Percentiles rank a stretch among this genome's conserved stretches.
phyloP scores from a whole-genome alignment of 345 rosid species.

The Geranium brycei region DNA sequence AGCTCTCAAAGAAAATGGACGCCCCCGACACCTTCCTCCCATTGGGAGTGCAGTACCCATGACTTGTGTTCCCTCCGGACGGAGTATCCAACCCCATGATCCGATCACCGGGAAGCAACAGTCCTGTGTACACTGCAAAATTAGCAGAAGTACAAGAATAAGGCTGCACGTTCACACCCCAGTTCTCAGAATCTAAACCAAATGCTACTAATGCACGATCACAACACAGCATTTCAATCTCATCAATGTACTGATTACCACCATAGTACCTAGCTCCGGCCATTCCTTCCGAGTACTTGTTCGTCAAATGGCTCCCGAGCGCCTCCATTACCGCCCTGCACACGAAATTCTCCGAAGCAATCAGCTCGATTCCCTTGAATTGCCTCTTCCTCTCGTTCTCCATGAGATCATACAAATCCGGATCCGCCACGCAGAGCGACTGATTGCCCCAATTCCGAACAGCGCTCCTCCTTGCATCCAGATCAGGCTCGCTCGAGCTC shows the following conservation, averaged over 20 bases:
- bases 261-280: slow-evolving; percentile 61
- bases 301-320: slow-evolving; percentile 61
- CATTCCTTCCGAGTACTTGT: slow-evolving; percentile 69
- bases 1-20: slow-evolving; percentile 73
- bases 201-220: slow-evolving; percentile 59
- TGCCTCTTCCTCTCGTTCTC: slow-evolving; percentile 56
- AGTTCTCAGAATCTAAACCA: slow-evolving; percentile 36
- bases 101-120: slow-evolving; percentile 52
- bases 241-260: slow-evolving; percentile 64
- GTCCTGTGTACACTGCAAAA: slow-evolving; percentile 55
- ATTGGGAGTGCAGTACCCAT: slow-evolving; percentile 58
- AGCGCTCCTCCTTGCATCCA: slow-evolving; percentile 19
- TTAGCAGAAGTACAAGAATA: slow-evolving; percentile 75
- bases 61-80: slow-evolving; percentile 71
- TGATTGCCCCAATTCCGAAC: slow-evolving; percentile 48
- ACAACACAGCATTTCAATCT: slow-evolving; percentile 54
- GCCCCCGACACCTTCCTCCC: slow-evolving; percentile 72
- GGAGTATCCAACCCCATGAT: slow-evolving; percentile 73
- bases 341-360: slow-evolving; percentile 72
- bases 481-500: slow-evolving; percentile 14
- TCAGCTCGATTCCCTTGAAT: slow-evolving; percentile 51
- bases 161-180: slow-evolving; percentile 85
- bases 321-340: slow-evolving; percentile 73
- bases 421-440: slow-evolving; percentile 39
- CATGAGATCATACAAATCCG: slow-evolving; percentile 45